A percentile compares a stretch with the other conserved stretches of the same genome.
Conservation (phyloP, 2,329 filamentous ascomycete species). For the Calonectria montana region DNA sequence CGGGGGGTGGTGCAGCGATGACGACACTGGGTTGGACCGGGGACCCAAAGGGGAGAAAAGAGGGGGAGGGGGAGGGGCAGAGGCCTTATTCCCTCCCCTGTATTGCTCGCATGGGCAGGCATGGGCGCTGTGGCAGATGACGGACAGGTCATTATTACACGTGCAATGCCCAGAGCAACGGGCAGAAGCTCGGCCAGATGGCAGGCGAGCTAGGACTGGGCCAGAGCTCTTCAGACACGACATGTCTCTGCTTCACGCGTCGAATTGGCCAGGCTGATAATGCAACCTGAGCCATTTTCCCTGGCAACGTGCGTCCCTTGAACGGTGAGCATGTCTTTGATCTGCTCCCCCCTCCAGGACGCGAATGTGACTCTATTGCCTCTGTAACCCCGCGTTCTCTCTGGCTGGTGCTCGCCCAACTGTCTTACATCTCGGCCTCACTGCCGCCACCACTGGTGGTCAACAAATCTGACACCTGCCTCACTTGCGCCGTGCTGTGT, state of each 20-base stretch:
- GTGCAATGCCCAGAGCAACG: slow-evolving; percentile 11
- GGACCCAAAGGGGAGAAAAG: slow-evolving; percentile 19
- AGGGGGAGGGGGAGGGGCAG: slow-evolving; percentile 37
- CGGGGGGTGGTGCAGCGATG: slow-evolving; percentile 31
- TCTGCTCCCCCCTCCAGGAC: not conserved
- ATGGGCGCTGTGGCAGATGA: not conserved
- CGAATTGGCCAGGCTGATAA: slow-evolving; percentile 9
- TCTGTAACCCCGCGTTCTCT: slow-evolving; percentile 22
- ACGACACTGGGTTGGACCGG: slow-evolving; percentile 37
- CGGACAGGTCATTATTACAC: slow-evolving; percentile 18
- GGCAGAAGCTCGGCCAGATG: slow-evolving; percentile 19
- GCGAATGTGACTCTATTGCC: slow-evolving; percentile 22
- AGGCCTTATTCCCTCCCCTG: slow-evolving; percentile 29
- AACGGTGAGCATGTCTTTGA: slow-evolving; percentile 4
- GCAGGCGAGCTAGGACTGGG: not conserved
- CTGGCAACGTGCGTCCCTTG: slow-evolving; percentile 6
- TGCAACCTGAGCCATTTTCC: slow-evolving; percentile 24
- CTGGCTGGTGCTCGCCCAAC: not conserved
- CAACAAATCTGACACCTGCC: slow-evolving; percentile 12
- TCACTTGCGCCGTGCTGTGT: slow-evolving; percentile 4
- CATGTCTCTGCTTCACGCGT: not conserved
- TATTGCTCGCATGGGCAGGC: slow-evolving; percentile 5
- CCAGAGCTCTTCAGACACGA: not conserved
- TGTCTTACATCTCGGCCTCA: not conserved
- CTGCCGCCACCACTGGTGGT: not conserved